Percentiles rank a stretch among this genome's conserved stretches.
Evolutionary conservation across 805 yeast genomes (phyloP).

Genomic region (Kazachstania bromeliacearum): DNA sequence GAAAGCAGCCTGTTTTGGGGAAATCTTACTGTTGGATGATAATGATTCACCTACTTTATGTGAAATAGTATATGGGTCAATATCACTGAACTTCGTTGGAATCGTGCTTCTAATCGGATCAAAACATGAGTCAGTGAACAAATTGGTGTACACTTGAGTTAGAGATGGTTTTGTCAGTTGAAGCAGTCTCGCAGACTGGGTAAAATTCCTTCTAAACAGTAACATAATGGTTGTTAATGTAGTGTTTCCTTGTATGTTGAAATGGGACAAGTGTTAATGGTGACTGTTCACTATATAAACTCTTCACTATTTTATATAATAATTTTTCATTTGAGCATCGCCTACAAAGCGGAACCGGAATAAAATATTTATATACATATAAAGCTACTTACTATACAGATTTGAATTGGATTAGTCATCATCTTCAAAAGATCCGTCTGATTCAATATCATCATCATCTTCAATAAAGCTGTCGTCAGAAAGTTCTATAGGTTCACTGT

Average conservation of each 20-base stretch:
- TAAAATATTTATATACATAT: background rate
- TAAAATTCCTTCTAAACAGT: constrained; percentile 7
- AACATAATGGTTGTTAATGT: constrained; percentile 11
- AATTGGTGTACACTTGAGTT: constrained; percentile 3
- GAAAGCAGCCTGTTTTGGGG: constrained; percentile 8
- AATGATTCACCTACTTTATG: constrained; percentile 10
- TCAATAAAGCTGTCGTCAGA: constrained; percentile 25
- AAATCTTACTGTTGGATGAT: constrained; percentile 1
- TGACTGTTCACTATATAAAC: background rate
- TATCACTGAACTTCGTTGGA: constrained; percentile 2
- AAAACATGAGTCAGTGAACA: constrained; percentile 13
- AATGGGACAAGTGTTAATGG: no score
- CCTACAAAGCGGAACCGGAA: no score
- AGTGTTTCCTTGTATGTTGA: no score
- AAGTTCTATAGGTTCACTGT: constrained; percentile 15
- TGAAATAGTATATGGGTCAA: constrained; percentile 21
- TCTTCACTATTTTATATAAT: no score
- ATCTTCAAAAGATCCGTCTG: constrained; percentile 17
- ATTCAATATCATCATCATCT: constrained; percentile 14
- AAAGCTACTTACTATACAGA: background rate
- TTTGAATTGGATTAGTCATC: constrained; percentile 8
- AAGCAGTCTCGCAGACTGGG: constrained; percentile 1
- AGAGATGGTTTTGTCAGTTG: constrained; percentile 1
- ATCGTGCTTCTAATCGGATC: constrained; percentile 11
- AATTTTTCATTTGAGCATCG: background rate